phyloP scores from a whole-genome alignment of 2,329 filamentous ascomycete genomes.

The Penicillium sp. region DNA sequence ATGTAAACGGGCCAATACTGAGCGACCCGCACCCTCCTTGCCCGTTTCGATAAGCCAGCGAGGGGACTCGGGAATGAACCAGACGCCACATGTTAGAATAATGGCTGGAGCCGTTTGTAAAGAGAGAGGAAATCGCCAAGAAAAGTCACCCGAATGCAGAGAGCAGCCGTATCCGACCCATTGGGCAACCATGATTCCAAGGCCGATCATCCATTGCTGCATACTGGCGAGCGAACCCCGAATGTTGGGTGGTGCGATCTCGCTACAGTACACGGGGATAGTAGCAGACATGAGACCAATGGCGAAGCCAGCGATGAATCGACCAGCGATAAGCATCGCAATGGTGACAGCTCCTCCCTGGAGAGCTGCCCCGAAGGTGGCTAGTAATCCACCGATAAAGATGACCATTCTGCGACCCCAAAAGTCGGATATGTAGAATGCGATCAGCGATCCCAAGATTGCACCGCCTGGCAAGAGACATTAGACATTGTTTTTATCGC shows the following conservation, averaged over 20 bases:
- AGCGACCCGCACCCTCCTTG: slow-evolving; percentile 37
- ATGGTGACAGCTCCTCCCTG: slow-evolving; percentile 43
- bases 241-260: slow-evolving; percentile 44
- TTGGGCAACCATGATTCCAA: slow-evolving; percentile 50
- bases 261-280: slow-evolving; percentile 53
- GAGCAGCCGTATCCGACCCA: slow-evolving; percentile 56
- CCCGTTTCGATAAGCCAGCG: slow-evolving; percentile 46
- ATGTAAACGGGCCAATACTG: slow-evolving; percentile 38
- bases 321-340: slow-evolving; percentile 54
- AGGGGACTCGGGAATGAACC: slow-evolving; percentile 40
- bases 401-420: slow-evolving; percentile 39
- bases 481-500: slow-evolving; percentile 11
- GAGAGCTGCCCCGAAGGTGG: slow-evolving; percentile 38
- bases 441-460: slow-evolving; percentile 41
- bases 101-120: slow-evolving; percentile 47
- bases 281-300: slow-evolving; percentile 55
- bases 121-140: slow-evolving; percentile 42
- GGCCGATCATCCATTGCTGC: slow-evolving; percentile 52
- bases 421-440: slow-evolving; percentile 38
- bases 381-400: slow-evolving; percentile 39
- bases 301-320: slow-evolving; percentile 55
- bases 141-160: slow-evolving; percentile 34
- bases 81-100: slow-evolving; percentile 39
- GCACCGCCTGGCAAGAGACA: slow-evolving; percentile 36
- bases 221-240: slow-evolving; percentile 47